A percentile compares a stretch with the other conserved stretches of the same genome.
Conservation (phyloP, 75 land plant species). For the Adiantum capillusveneris region DNA sequence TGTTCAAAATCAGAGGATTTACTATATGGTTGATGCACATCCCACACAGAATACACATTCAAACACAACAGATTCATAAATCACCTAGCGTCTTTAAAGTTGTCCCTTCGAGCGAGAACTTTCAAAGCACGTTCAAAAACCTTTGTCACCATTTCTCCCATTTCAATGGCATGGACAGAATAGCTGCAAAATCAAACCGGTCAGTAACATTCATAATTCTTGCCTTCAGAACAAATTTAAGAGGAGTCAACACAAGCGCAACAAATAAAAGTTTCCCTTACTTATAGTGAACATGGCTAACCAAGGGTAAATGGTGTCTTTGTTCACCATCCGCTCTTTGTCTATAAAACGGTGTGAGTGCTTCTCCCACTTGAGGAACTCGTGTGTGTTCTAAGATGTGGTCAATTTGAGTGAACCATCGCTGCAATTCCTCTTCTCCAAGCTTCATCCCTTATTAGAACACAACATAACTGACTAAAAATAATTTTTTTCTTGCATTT, state of each 20-base stretch:
- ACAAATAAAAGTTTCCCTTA: conserved; percentile 20
- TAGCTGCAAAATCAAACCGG: conserved; percentile 78
- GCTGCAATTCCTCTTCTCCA: conserved; percentile 69
- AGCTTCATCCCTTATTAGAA: conserved; percentile 55
- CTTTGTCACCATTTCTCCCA: conserved; percentile 69
- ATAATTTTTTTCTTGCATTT: no score
- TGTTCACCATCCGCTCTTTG: conserved; percentile 43
- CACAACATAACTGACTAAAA: neutral
- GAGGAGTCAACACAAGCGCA: no score
- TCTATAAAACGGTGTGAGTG: conserved; percentile 77
- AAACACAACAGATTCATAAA: no score
- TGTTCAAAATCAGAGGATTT: no score
- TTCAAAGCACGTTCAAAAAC: conserved; percentile 83
- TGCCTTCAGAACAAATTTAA: no score
- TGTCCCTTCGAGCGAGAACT: conserved; percentile 66
- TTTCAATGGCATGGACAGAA: conserved; percentile 91
- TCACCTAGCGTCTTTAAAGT: conserved; percentile 55
- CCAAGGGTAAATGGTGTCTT: conserved; percentile 66
- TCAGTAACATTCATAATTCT: no score
- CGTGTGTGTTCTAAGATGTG: conserved; percentile 85
- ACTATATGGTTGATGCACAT: no score
- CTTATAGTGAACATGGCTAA: conserved; percentile 89
- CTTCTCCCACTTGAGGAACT: conserved; percentile 72
- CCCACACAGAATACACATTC: no score
- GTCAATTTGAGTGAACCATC: conserved; percentile 92